Evolutionary conservation across 1,284 basidiomycete species (phyloP).

Genomic region (Leccinum pachyderme): DNA sequence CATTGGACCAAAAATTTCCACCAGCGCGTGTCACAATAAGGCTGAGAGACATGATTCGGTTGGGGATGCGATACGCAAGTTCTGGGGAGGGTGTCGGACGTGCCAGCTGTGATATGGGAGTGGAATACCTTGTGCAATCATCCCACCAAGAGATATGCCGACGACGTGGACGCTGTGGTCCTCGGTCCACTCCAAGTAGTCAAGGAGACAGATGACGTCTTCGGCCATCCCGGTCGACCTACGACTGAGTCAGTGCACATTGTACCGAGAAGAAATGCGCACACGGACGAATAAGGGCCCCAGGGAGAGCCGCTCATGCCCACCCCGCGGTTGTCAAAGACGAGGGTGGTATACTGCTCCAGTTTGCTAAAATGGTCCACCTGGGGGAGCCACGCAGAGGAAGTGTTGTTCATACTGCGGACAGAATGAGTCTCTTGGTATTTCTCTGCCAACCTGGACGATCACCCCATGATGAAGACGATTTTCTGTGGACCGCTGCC

Average conservation of each 20-base stretch:
- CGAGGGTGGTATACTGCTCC: slow-evolving; percentile 60
- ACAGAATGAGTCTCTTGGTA: slow-evolving; percentile 13
- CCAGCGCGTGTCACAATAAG: slow-evolving; percentile 71
- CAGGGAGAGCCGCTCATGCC: slow-evolving; percentile 72
- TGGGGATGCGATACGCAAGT: slow-evolving; percentile 63
- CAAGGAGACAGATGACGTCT: slow-evolving; percentile 68
- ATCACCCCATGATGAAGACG: slow-evolving; percentile 69
- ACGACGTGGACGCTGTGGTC: slow-evolving; percentile 68
- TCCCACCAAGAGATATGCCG: slow-evolving; percentile 81
- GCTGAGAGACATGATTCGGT: slow-evolving; percentile 64
- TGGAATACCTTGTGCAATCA: slow-evolving; percentile 72
- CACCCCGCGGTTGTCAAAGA: slow-evolving; percentile 88
- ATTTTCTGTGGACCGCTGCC: slow-evolving; percentile 63
- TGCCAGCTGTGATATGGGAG: neutral
- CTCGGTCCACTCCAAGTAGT: slow-evolving; percentile 72
- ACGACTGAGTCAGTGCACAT: neutral
- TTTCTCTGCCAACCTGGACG: neutral
- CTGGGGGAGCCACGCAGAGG: slow-evolving; percentile 63
- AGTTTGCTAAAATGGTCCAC: slow-evolving; percentile 54
- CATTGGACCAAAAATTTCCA: slow-evolving; percentile 17
- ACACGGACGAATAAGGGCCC: slow-evolving; percentile 62
- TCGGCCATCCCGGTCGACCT: slow-evolving; percentile 77
- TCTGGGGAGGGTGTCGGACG: slow-evolving; percentile 39
- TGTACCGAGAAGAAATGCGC: neutral
- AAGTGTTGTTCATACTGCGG: slow-evolving; percentile 53